Percentiles rank a stretch among this genome's conserved stretches.
Evolutionary conservation across 495 filamentous ascomycete species (phyloP).

Genomic region (Cairneyella variabilis): DNA sequence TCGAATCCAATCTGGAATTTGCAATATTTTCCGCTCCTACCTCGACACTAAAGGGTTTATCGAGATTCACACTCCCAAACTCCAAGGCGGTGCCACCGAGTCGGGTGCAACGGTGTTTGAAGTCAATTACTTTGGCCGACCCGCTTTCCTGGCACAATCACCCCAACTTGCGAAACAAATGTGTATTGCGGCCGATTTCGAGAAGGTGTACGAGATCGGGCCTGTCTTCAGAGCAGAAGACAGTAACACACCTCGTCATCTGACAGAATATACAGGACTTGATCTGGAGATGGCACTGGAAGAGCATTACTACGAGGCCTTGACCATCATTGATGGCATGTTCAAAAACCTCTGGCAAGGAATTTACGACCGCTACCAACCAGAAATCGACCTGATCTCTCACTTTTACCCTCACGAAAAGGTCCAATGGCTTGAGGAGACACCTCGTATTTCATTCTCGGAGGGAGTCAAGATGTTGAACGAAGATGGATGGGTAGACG

Average conservation of each 20-base stretch:
- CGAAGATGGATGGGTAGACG: conserved; percentile 73
- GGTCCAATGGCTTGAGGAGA: conserved; percentile 72
- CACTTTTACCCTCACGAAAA: conserved; percentile 56
- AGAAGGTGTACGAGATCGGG: conserved; percentile 86
- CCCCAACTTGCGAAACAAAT: conserved; percentile 95
- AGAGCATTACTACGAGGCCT: conserved; percentile 86
- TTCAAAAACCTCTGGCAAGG: conserved; percentile 85
- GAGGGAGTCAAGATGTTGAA: conserved; percentile 79
- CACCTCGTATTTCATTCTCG: conserved; percentile 73
- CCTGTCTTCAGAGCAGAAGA: conserved; percentile 98
- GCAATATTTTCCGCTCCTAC: conserved; percentile 73
- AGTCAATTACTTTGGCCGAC: conserved; percentile 87
- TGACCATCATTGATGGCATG: conserved; percentile 74
- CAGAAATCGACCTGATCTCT: conserved; percentile 65
- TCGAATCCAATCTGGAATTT: conserved; percentile 70
- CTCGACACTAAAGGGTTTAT: conserved; percentile 76
- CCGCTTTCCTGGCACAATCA: conserved; percentile 86
- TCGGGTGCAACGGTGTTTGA: conserved; percentile 94
- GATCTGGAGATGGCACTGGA: conserved; percentile 94
- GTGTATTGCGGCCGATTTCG: conserved; percentile 88
- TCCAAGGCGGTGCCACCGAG: conserved; percentile 86
- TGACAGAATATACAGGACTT: conserved; percentile 93
- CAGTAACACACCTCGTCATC: conserved; percentile 91
- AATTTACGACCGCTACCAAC: conserved; percentile 63
- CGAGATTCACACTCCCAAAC: conserved; percentile 90